Percentiles rank a stretch among this genome's conserved stretches.
These are phyloP conservation scores for Rhodomyrtus tomentosa DNA, from an alignment of 345 rosid species.

Conservation along the genomic window DNA sequence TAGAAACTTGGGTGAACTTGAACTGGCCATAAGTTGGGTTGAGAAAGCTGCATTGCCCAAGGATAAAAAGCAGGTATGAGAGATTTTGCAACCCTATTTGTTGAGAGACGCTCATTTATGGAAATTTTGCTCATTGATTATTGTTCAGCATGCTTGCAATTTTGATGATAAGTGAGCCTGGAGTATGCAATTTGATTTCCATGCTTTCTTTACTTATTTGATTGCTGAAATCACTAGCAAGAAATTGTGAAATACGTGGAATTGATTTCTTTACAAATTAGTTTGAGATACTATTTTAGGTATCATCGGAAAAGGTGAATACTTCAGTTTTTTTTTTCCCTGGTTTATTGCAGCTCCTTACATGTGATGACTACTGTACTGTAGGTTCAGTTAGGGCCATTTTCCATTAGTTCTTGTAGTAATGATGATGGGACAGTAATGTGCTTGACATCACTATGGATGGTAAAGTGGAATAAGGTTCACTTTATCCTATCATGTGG, in stretches of 20 bases:
- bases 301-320: background rate
- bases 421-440: background rate
- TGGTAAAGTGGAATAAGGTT: background rate
- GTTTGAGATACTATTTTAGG: background rate
- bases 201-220: background rate
- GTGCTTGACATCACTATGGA: background rate
- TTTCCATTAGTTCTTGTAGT: background rate
- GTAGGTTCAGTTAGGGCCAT: background rate
- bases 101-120: background rate
- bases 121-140: background rate
- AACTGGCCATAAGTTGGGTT: constrained; percentile 66
- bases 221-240: background rate
- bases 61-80: constrained; percentile 58
- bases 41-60: constrained; percentile 74
- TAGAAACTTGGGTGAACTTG: constrained; percentile 31
- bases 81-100: background rate
- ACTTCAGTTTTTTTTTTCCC: background rate
- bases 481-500: background rate
- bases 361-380: background rate
- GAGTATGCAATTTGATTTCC: background rate
- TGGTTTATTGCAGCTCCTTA: background rate
- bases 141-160: background rate
- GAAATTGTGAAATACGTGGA: background rate
- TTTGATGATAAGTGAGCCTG: background rate
- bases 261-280: background rate